Percentiles rank a stretch among this genome's conserved stretches.
Evolutionary conservation across 2,329 filamentous ascomycete species (phyloP).

Genomic region (Colletotrichum coccodes): DNA sequence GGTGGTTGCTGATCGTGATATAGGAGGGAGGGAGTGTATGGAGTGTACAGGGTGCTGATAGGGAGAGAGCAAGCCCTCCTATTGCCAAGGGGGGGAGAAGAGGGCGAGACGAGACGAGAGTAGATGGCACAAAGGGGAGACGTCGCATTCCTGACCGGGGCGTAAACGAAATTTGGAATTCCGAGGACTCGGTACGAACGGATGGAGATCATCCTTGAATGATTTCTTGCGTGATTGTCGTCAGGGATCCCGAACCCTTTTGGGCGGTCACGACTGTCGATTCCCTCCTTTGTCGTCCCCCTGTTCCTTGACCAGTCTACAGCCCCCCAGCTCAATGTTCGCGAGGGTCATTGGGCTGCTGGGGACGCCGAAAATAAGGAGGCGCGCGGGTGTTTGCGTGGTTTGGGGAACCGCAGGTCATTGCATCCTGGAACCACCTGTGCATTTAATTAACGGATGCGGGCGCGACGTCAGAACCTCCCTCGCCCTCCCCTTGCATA

Average conservation of each 20-base stretch:
- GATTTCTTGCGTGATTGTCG: slow-evolving; percentile 22
- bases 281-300: background rate
- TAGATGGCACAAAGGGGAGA: background rate
- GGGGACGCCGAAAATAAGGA: background rate
- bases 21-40: background rate
- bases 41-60: background rate
- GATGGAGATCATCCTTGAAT: slow-evolving; percentile 25
- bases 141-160: background rate
- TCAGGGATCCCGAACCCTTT: slow-evolving; percentile 17
- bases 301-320: background rate
- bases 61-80: background rate
- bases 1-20: background rate
- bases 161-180: slow-evolving; percentile 25
- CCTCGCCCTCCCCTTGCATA: background rate
- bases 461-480: background rate
- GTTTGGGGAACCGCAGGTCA: background rate
- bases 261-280: background rate
- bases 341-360: background rate
- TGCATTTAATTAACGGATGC: background rate
- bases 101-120: background rate
- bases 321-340: no score
- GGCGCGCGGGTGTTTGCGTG: background rate
- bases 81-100: background rate
- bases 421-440: background rate
- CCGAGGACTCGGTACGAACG: slow-evolving; percentile 29